phyloP scores from a whole-genome alignment of 83 land plant genomes.

The Picea mariana region DNA sequence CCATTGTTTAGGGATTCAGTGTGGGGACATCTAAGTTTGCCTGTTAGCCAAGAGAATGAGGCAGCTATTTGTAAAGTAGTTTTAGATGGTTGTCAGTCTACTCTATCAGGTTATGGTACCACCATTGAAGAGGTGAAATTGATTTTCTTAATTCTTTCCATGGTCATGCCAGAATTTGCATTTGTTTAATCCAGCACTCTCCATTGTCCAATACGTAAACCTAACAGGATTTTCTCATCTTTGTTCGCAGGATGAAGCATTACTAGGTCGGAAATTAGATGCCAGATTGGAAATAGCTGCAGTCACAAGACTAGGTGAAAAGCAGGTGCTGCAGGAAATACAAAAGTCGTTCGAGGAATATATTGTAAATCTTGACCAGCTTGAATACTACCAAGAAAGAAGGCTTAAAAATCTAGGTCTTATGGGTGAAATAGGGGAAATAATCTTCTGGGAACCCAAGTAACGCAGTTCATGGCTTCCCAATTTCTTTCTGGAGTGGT shows the following conservation, averaged over 20 bases:
- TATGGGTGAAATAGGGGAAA: slow-evolving; percentile 75
- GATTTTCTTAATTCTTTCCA: background rate
- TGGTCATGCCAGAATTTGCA: background rate
- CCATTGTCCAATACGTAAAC: background rate
- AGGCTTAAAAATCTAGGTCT: slow-evolving; percentile 82
- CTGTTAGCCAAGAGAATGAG: slow-evolving; percentile 88
- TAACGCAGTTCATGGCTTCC: too few species aligned
- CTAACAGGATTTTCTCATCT: slow-evolving; percentile 4
- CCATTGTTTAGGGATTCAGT: slow-evolving; percentile 85
- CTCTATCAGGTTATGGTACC: slow-evolving; percentile 70
- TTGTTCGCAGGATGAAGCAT: slow-evolving; percentile 62
- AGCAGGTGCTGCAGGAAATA: slow-evolving; percentile 73
- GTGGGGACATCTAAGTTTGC: slow-evolving; percentile 83
- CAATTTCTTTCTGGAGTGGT: too few species aligned
- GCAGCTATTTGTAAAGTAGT: slow-evolving; percentile 78
- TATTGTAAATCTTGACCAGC: slow-evolving; percentile 47
- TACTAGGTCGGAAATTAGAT: slow-evolving; percentile 37
- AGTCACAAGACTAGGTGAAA: slow-evolving; percentile 80
- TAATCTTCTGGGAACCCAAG: slow-evolving; percentile 68
- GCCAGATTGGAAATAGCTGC: slow-evolving; percentile 70
- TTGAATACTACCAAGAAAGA: slow-evolving; percentile 97
- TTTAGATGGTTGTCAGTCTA: slow-evolving; percentile 65
- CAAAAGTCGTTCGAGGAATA: slow-evolving; percentile 60
- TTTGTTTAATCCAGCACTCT: background rate
- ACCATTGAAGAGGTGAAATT: slow-evolving; percentile 81